A percentile compares a stretch with the other conserved stretches of the same genome.
Evolutionary conservation across 805 yeast genomes (phyloP).

Genomic region (Pichia pseudocactophila): DNA sequence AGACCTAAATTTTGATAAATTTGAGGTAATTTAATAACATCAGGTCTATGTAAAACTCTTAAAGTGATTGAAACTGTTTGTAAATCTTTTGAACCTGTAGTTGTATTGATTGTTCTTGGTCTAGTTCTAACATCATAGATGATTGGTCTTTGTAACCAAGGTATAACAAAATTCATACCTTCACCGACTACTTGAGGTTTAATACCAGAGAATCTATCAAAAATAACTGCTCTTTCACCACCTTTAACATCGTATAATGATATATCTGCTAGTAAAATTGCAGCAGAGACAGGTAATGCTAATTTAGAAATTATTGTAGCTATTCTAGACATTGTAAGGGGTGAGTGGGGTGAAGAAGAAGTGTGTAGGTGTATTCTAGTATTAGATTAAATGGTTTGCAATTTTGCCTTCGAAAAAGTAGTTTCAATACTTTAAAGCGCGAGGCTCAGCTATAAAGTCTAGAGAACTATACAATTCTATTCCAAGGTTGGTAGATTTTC

Average conservation of each 20-base stretch:
- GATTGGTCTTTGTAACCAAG: slow-evolving; percentile 92
- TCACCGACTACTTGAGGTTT: slow-evolving; percentile 85
- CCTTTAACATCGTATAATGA: slow-evolving; percentile 93
- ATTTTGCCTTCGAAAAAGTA: no score
- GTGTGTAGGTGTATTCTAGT: no score
- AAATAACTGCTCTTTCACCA: slow-evolving; percentile 91
- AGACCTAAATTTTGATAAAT: slow-evolving; percentile 88
- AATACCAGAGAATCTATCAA: slow-evolving; percentile 86
- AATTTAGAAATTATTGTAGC: slow-evolving; percentile 36
- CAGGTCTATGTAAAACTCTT: slow-evolving; percentile 91
- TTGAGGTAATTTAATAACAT: slow-evolving; percentile 67
- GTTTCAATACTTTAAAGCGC: no score
- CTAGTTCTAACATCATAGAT: slow-evolving; percentile 90
- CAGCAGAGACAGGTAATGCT: slow-evolving; percentile 66
- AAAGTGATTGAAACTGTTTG: slow-evolving; percentile 92
- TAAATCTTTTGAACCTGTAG: slow-evolving; percentile 94
- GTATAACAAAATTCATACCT: slow-evolving; percentile 91
- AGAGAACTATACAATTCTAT: slow-evolving; percentile 54
- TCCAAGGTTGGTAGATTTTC: slow-evolving; percentile 12
- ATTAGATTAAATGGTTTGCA: no score
- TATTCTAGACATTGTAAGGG: slow-evolving; percentile 30
- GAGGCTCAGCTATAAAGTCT: no score
- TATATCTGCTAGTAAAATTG: slow-evolving; percentile 63
- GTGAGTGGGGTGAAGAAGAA: not conserved
- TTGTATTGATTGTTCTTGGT: slow-evolving; percentile 87